These are phyloP conservation scores for Dioscorea alata DNA, from an alignment of 106 monocot genomes.

Conservation along the genomic window DNA sequence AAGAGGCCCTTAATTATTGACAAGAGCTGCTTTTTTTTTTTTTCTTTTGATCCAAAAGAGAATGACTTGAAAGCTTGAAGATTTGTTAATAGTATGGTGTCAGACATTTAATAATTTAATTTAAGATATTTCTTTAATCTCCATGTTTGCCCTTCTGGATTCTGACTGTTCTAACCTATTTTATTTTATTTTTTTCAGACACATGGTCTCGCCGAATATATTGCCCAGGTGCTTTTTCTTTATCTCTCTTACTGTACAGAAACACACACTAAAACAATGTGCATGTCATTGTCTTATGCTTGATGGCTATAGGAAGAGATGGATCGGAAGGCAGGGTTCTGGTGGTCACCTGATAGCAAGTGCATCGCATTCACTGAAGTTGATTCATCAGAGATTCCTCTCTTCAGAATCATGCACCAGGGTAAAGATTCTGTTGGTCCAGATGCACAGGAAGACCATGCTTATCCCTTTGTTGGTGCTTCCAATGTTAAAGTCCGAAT, in stretches of 20 bases:
- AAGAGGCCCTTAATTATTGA: too few species aligned
- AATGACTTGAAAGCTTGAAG: too few species aligned
- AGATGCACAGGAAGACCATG: conserved; percentile 94
- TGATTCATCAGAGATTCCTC: conserved; percentile 77
- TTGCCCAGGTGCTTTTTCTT: conserved; percentile 71
- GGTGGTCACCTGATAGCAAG: conserved; percentile 97
- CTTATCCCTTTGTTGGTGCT: conserved; percentile 92
- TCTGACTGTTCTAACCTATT: conserved; percentile 9
- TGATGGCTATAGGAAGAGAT: conserved; percentile 77
- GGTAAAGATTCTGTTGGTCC: conserved; percentile 78
- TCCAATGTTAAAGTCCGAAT: conserved; percentile 78
- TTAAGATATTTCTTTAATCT: not conserved
- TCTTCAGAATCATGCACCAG: conserved; percentile 98
- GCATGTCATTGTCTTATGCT: not conserved
- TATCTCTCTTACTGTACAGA: not conserved
- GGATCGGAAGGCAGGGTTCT: conserved; percentile 92
- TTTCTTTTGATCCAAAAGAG: too few species aligned
- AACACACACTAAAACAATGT: not conserved
- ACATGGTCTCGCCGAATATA: conserved; percentile 95
- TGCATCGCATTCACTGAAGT: conserved; percentile 90
- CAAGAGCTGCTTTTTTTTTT: too few species aligned
- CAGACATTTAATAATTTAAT: too few species aligned
- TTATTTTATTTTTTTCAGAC: conserved; percentile 49
- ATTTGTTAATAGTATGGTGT: too few species aligned
- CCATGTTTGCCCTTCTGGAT: conserved; percentile 7